Conservation (phyloP, 129 eudicot genomes). For the Apium graveolens region DNA sequence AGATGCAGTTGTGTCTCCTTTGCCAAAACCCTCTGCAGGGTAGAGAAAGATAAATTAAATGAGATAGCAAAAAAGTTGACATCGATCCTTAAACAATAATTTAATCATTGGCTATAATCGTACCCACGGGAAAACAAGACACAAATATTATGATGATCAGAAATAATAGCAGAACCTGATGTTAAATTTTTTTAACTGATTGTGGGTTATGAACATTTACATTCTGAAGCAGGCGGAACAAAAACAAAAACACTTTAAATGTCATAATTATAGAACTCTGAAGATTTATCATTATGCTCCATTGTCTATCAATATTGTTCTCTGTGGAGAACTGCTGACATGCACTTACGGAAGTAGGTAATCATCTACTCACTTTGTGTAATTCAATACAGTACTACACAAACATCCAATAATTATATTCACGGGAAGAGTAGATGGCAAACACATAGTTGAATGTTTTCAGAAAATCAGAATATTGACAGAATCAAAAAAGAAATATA, state of each 20-base stretch:
- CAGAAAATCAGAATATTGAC: neutral
- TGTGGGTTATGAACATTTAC: neutral
- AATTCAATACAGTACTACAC: neutral
- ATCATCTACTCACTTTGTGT: neutral
- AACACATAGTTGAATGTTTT: neutral
- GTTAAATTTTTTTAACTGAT: neutral
- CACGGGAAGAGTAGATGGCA: neutral
- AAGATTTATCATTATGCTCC: neutral
- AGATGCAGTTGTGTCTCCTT: slow-evolving; percentile 74
- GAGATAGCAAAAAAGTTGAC: neutral
- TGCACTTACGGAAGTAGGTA: neutral
- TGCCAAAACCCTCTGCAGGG: slow-evolving; percentile 55
- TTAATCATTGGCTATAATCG: neutral
- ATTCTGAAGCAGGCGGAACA: neutral
- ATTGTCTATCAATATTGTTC: neutral
- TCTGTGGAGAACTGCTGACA: neutral
- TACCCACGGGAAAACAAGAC: neutral
- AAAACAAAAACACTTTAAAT: neutral
- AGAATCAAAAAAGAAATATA: too few relatives aligned
- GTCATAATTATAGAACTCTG: neutral
- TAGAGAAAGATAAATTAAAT: neutral
- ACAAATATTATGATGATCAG: neutral
- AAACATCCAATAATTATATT: neutral
- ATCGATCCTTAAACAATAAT: neutral
- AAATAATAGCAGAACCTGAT: neutral